These are phyloP conservation scores for Exophiala alcalophila DNA, from an alignment of 2,329 filamentous ascomycete species.

Conservation along the genomic window DNA sequence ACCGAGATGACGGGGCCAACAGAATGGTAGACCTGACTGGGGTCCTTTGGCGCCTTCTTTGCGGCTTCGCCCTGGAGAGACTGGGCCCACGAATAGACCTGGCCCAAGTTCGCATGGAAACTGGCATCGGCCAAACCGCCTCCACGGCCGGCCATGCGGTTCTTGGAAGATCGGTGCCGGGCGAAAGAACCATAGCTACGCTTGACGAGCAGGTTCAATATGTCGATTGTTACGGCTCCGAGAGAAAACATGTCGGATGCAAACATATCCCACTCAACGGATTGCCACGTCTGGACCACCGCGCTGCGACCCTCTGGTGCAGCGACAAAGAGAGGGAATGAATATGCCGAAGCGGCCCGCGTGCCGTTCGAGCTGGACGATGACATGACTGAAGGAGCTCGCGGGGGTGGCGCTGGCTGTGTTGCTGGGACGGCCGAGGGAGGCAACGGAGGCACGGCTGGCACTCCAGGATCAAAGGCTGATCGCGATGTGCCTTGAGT, in stretches of 20 bases:
- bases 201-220: constrained; percentile 58
- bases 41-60: constrained; percentile 39
- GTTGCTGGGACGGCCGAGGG: too few species aligned
- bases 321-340: constrained; percentile 32
- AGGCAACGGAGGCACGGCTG: too few species aligned
- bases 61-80: constrained; percentile 48
- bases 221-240: constrained; percentile 57
- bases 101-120: constrained; percentile 56
- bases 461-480: not conserved
- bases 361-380: constrained; percentile 19
- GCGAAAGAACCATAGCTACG: constrained; percentile 55
- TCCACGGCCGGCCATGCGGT: constrained; percentile 47
- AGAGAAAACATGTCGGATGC: constrained; percentile 58
- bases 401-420: too few species aligned
- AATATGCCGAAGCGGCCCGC: constrained; percentile 3
- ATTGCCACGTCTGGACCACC: constrained; percentile 41
- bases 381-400: constrained; percentile 21
- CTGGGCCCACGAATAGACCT: constrained; percentile 57
- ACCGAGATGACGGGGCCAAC: constrained; percentile 40
- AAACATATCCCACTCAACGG: constrained; percentile 35
- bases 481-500: constrained; percentile 13
- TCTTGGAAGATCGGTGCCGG: constrained; percentile 54
- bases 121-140: constrained; percentile 55
- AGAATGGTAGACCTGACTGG: constrained; percentile 35
- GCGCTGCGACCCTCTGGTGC: constrained; percentile 35